These are phyloP conservation scores for Penicillium hordei DNA, from an alignment of 2,329 filamentous ascomycete genomes.

Conservation along the genomic window DNA sequence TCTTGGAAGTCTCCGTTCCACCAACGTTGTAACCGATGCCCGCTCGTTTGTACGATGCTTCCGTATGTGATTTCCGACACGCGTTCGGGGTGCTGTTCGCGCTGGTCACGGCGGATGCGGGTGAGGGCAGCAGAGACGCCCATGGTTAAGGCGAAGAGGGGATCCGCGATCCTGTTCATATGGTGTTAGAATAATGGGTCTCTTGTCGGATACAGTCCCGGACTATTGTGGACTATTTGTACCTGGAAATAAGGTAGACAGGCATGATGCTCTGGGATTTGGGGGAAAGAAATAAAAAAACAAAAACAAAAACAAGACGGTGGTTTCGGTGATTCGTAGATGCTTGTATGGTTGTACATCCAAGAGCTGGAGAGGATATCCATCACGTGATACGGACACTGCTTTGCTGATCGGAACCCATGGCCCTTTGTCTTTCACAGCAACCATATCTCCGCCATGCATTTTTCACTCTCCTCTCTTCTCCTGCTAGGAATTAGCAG, in stretches of 20 bases:
- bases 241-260: conserved; percentile 46
- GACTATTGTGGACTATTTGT: conserved; percentile 9
- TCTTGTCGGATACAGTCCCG: background rate
- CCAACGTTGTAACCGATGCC: conserved; percentile 38
- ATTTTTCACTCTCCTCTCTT: conserved; percentile 4
- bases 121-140: conserved; percentile 53
- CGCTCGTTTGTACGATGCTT: conserved; percentile 32
- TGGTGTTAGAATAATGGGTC: background rate
- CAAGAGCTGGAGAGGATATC: background rate
- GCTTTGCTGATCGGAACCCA: background rate
- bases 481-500: conserved; percentile 1
- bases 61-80: conserved; percentile 36
- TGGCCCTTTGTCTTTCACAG: background rate
- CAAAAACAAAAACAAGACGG: background rate
- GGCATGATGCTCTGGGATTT: conserved; percentile 14
- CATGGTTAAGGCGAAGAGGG: conserved; percentile 54
- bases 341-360: background rate
- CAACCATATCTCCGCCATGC: background rate
- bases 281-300: no score
- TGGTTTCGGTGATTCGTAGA: background rate
- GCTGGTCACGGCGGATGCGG: conserved; percentile 57
- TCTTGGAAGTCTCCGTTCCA: conserved; percentile 42
- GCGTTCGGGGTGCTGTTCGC: conserved; percentile 45
- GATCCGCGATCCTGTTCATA: conserved; percentile 49
- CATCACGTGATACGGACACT: conserved; percentile 1